Evolutionary conservation across 75 land plant genomes (phyloP).

Genomic region (Picea glauca): DNA sequence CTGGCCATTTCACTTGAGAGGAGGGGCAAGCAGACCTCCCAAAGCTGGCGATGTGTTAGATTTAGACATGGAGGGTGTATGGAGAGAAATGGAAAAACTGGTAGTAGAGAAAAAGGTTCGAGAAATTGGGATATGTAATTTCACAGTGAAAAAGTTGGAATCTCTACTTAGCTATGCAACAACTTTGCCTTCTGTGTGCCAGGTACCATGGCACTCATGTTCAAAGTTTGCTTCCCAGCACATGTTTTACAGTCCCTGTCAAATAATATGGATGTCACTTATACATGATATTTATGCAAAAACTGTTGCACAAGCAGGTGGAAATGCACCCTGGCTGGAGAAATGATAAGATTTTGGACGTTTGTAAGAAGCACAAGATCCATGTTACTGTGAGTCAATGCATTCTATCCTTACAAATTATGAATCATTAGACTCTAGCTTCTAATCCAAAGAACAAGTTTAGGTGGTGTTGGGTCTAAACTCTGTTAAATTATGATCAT

Average conservation of each 20-base stretch:
- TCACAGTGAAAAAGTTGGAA: slow-evolving; percentile 41
- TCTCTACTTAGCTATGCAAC: slow-evolving; percentile 31
- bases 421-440: too few relatives aligned
- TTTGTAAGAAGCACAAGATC: slow-evolving; percentile 41
- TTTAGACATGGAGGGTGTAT: slow-evolving; percentile 53
- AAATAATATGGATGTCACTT: not conserved
- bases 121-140: slow-evolving; percentile 53
- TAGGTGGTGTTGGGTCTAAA: not conserved
- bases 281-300: not conserved
- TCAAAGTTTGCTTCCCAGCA: too few relatives aligned
- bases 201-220: slow-evolving; percentile 14
- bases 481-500: not conserved
- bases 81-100: slow-evolving; percentile 66
- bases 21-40: slow-evolving; percentile 47
- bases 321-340: slow-evolving; percentile 66
- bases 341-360: slow-evolving; percentile 41
- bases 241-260: not conserved
- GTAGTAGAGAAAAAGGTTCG: slow-evolving; percentile 41
- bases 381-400: slow-evolving; percentile 47
- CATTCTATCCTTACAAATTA: not conserved
- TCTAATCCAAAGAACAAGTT: too few relatives aligned
- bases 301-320: slow-evolving; percentile 17
- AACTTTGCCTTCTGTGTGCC: slow-evolving; percentile 52
- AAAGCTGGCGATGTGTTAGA: slow-evolving; percentile 38
- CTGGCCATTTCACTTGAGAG: slow-evolving; percentile 51